Percentiles rank a stretch among this genome's conserved stretches.
phyloP scores from a whole-genome alignment of 306 rosid species.

The Comarum palustre region DNA sequence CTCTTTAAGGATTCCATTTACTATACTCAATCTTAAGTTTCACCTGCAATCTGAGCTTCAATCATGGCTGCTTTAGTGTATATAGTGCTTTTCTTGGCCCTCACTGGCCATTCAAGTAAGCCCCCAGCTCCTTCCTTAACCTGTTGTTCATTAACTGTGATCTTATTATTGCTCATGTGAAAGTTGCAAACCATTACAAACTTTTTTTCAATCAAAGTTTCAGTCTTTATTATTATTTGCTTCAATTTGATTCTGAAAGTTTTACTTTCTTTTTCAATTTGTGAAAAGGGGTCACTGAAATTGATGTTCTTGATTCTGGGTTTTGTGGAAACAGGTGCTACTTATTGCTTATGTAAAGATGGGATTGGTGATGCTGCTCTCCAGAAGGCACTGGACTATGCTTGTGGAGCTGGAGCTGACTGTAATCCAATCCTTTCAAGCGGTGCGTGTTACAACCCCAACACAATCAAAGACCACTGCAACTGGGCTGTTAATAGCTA shows the following conservation, averaged over 20 bases:
- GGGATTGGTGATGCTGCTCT: conserved; percentile 62
- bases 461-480: conserved; percentile 86
- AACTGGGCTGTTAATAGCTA: conserved; percentile 87
- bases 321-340: conserved; percentile 45
- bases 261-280: conserved; percentile 6
- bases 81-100: conserved; percentile 49
- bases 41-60: conserved; percentile 19
- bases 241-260: not conserved
- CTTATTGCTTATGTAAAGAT: conserved; percentile 78
- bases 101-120: conserved; percentile 80
- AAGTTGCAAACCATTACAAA: not conserved
- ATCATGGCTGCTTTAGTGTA: conserved; percentile 58
- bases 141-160: not conserved
- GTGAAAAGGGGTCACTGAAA: conserved; percentile 10
- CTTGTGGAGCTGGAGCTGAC: conserved; percentile 98
- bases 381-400: conserved; percentile 81
- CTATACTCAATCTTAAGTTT: conserved; percentile 1
- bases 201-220: not conserved
- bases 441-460: conserved; percentile 78
- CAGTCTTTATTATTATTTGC: not conserved
- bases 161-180: conserved; percentile 13
- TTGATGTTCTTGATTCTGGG: not conserved
- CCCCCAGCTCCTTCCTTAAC: conserved; percentile 33
- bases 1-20: conserved; percentile 13
- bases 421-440: conserved; percentile 54